Base-by-base conservation (phyloP, 2,329 filamentous ascomycete genomes). In the Moelleriella libera region DNA sequence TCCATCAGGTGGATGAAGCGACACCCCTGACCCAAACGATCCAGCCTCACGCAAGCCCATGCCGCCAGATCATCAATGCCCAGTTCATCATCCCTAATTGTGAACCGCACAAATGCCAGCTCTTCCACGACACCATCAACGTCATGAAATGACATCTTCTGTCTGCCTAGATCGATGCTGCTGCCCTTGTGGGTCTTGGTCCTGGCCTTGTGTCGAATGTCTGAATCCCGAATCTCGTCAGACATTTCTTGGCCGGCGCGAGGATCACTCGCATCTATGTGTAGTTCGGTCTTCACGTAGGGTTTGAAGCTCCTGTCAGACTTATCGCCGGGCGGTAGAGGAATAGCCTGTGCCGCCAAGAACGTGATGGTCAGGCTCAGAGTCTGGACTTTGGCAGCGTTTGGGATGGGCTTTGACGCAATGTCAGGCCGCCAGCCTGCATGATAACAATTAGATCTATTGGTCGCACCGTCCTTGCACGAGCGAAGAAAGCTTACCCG, bases 41-140 rank as follows among this genome's bases (percentile, higher is more conserved):
- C 88, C 28, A 97, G 75, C 40, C 88, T 76, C 55, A 94, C 82
- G 58, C 88, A 95, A 2, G 85, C 81, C 92, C 92, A 97, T 3
- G 84, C 88, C 9, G 88, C 83, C 48, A 95, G 64, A 50, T 83
- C 76, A 58, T 97, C 88, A 52, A 76, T 75, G 4, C 82, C 80
- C 54, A 89, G 77, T 63, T 90, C 84, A 55, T 94, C 84, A 61
- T 97, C 87, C 63, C 88, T 84, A 54, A 97, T 73, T 56, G 94
- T 88, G 70, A 97, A 86, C 57, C 84, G 74, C 47, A 88, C 71
- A 67, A 88, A 89, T 31, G 80, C 78, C 51, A 89, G 68, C 57
- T 83, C 77, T 46, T 84, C 78, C 7, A 85, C 72, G 1, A 87
- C 69, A 7, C 76, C 72, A 1, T 66, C 61, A 31, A 79, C 65